Base-by-base conservation (phyloP, 371 early-diverging fungal species). In the Choanephora cucurbitarum region DNA sequence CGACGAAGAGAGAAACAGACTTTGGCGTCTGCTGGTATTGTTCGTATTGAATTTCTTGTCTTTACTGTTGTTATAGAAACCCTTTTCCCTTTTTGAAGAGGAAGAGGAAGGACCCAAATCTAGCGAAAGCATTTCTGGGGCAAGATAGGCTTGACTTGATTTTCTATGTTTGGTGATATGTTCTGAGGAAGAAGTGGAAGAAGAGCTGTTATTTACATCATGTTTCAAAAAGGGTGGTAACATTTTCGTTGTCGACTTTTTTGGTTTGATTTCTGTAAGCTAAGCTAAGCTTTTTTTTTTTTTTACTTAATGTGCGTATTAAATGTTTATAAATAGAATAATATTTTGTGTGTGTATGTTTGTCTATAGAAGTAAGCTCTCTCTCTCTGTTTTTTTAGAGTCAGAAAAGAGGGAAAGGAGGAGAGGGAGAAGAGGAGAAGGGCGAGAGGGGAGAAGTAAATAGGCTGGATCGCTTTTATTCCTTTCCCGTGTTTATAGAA, bases 171-270 rank as follows among this genome's bases (percentile, higher is more conserved):
- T 59, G 15, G 66, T 15, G 19, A 50, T 53, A 17, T 59, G 42
- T 22, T 52, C 53, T n/a, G 50, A 49, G 46, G 52, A 39, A 23
- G 53, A 53, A 47, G 60, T 49, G 41, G 64, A 37, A 47, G 60
- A 53, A 45, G 64, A 37, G 31, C 45, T 46, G 44, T 43, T 60
- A 44, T 56, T 57, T 59, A 55, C 59, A 55, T 50, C 60, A 42
- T 65, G 51, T 52, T 65, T 65, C 44, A 65, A 50, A 60, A 65
- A 65, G 32, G 65, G 57, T 47, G 59, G 60, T 49, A 60, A 52
- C 65, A 65, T 58, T 44, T 41, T 49, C n/a, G n/a, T n/a, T n/a
- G n/a, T n/a, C n/a, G n/a, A n/a, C n/a, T n/a, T n/a, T n/a, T n/a
- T n/a, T n/a, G n/a, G n/a, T n/a, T n/a, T n/a, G n/a, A n/a, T 53